Conservation (phyloP, 495 filamentous ascomycete genomes). For the Penicillium salamii region DNA sequence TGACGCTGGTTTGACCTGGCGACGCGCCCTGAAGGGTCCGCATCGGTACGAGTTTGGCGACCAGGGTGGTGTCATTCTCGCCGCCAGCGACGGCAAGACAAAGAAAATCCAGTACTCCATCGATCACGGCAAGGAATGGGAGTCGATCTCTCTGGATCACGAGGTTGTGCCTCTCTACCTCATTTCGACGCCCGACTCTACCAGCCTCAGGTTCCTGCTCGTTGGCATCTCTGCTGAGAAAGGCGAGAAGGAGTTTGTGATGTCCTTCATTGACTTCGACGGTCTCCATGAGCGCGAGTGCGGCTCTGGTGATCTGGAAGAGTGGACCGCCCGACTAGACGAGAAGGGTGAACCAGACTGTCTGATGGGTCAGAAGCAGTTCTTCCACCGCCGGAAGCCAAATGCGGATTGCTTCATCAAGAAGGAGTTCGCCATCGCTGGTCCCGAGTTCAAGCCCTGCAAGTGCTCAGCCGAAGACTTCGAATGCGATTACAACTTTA, state of each 20-base stretch:
- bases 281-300: conserved; percentile 80
- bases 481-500: conserved; percentile 92
- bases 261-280: conserved; percentile 79
- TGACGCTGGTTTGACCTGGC: conserved; percentile 87
- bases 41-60: conserved; percentile 96
- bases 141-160: conserved; percentile 57
- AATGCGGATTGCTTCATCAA: conserved; percentile 86
- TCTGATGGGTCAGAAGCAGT: conserved; percentile 92
- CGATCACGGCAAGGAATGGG: conserved; percentile 83
- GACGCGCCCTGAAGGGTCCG: conserved; percentile 65
- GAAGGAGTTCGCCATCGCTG: conserved; percentile 74
- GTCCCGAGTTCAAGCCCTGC: conserved; percentile 64
- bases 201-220: conserved; percentile 83
- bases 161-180: conserved; percentile 63
- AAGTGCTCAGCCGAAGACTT: conserved; percentile 80
- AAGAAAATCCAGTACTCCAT: conserved; percentile 76
- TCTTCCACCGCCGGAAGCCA: conserved; percentile 74
- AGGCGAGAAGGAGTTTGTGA: conserved; percentile 44
- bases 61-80: conserved; percentile 81
- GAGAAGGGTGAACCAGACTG: conserved; percentile 78
- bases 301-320: conserved; percentile 74
- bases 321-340: conserved; percentile 81
- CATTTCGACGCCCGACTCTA: conserved; percentile 86
- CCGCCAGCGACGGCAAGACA: conserved; percentile 61
- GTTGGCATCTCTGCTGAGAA: conserved; percentile 44